Evolutionary conservation across 1,284 basidiomycete genomes (phyloP), one percentile per base, ranked within the genome.

Genomic region (Irpex rosettiformis): DNA sequence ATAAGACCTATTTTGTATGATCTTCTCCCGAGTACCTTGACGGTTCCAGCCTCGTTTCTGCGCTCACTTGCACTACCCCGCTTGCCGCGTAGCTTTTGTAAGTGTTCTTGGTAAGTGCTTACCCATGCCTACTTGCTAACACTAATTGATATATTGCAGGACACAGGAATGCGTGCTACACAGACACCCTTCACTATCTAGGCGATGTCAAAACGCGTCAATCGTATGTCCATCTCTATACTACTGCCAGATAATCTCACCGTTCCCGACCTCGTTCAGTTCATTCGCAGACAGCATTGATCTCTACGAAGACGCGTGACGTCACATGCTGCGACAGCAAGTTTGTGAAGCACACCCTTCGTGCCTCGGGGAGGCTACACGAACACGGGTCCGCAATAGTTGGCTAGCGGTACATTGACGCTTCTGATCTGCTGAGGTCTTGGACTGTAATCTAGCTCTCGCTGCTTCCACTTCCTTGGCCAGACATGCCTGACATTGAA

Each of bases 1-100:
- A 57, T 57, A 57, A 57, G 56, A 18, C 56, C 29, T 29, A 37
- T 49, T 33, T 25, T n/a, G 22, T 40, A 45, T 8, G 56, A 57
- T 57, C 56, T 52, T 40, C 56, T 33, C 47, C 37, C 24, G 47
- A 57, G 56, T 37, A 40, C 49, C 18, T 40, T 43, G 45, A 21
- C 55, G 30, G 27, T 11, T 27, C 18, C 25, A 6, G 55, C 48
- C 56, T 57, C 56, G 33, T 57, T 57, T 6, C 48, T 40, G 48
- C 21, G 11, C 13, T 27, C 55, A 56, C n/a, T 56, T 43, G 33
- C 16, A 2, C 33, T 11, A 16, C 33, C 33, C 33, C 11, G 16
- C 33, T 2, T 16, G 49, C 29, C n/a, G 13, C 10, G 10, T 21
- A n/a, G 25, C 56, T 37, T 57, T 33, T 57, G 56, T 45, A 57